Evolutionary conservation across 306 rosid species (phyloP), one percentile per base, ranked within the genome.

Genomic region (Vigna mungo): DNA sequence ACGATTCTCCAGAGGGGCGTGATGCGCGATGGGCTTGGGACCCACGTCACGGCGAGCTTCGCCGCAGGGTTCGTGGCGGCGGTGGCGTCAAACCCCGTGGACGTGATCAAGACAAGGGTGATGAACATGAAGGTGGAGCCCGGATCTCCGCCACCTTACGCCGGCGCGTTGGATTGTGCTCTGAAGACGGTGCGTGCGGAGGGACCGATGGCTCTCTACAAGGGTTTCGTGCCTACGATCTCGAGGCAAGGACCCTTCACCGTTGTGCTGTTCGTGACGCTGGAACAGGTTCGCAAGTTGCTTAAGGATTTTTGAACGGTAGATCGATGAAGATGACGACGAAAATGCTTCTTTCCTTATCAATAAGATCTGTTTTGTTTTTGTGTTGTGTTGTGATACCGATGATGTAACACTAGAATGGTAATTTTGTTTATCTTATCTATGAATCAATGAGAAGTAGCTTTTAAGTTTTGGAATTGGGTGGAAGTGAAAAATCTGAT

Each of bases 161-260:
- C 85, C 4, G 97, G 97, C 2, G 92, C 92, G 9, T 9, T 89
- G 82, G 97, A 91, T 13, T 91, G 97, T 5, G 92, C 90, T 0
- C 3, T 91, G 21, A 86, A 91, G 58, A 91, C 97, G 3, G 86
- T 91, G 34, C 88, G 90, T 8, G 85, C 97, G 0, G 97, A 91
- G 69, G 97, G 97, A 0, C 94, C 94, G 1, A 54, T 88, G 83
- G 90, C 97, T 0, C 90, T 91, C 0, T 91, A 91, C 65, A 91
- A 91, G 32, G 97, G 97, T 0, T 91, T 91, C 13, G 54, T 91
- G 0, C 97, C 97, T 3, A 91, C 97, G 16, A 91, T 91, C 73
- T 91, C 94, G 0, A 83, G 97, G 81, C 97, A 91, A 76, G 97
- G 97, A 3, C 94, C 97, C 11, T 91, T 91, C 71, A 91, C 97